Percentiles rank a stretch among this genome's conserved stretches.
Evolutionary conservation across 495 filamentous ascomycete species (phyloP).

Genomic region (Aeminium ludgeri): DNA sequence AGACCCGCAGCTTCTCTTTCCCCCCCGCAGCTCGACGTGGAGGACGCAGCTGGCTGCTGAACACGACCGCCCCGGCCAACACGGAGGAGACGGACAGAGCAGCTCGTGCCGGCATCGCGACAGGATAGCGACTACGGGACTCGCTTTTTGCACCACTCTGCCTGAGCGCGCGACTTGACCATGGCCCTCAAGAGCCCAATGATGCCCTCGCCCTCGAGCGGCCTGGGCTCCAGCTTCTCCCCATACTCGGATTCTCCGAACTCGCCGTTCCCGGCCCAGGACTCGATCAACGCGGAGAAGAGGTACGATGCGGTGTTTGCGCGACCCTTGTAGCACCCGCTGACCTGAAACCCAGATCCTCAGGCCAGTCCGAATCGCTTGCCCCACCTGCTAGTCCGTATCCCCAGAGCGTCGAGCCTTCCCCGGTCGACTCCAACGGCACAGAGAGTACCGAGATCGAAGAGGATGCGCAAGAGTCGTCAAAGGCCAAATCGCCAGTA

Average conservation of each 20-base stretch:
- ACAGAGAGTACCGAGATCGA: constrained; percentile 59
- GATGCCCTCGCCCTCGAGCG: constrained; percentile 25
- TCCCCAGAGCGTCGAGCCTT: constrained; percentile 41
- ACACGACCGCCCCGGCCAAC: no score
- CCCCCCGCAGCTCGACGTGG: no score
- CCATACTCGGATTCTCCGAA: constrained; percentile 40
- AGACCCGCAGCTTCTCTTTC: no score
- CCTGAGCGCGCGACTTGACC: background rate
- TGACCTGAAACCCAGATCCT: constrained; percentile 10
- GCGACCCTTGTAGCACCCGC: constrained; percentile 18
- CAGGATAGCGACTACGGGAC: no score
- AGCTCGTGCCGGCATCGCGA: no score
- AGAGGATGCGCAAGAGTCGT: constrained; percentile 40
- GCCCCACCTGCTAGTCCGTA: constrained; percentile 24
- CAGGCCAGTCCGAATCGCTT: constrained; percentile 21
- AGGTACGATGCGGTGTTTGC: constrained; percentile 26
- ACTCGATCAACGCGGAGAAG: constrained; percentile 26
- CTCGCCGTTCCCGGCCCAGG: constrained; percentile 37
- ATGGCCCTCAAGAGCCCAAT: constrained; percentile 18
- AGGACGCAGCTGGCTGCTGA: no score
- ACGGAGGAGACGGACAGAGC: no score
- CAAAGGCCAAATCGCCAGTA: constrained; percentile 25
- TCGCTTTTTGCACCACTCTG: no score
- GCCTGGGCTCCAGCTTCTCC: constrained; percentile 41
- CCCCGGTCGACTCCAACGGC: constrained; percentile 59